Evolutionary conservation across 768 basidiomycete genomes (phyloP), one percentile per base, ranked within the genome.

Genomic region (Pisolithus orientalis): DNA sequence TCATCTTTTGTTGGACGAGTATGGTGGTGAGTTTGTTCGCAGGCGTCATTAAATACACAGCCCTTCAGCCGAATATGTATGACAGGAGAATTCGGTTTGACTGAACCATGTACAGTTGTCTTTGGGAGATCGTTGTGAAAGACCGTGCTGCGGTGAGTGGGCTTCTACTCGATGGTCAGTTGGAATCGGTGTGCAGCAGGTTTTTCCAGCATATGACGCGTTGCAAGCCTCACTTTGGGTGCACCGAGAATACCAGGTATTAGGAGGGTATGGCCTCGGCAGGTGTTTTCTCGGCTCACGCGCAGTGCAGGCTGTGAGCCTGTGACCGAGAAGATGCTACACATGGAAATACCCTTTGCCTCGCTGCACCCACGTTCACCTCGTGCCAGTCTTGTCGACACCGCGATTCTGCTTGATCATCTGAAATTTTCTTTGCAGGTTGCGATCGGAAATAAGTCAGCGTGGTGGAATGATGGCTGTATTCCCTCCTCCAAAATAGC

Each of bases 321-420:
- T 45, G 44, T 45, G 44, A 45, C 25, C n/a, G 51, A 47, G 50
- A 48, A 48, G 39, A 46, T 38, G 51, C 44, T 29, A 13, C 44
- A 53, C 48, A 39, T 37, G 53, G 49, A 38, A 57, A 48, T 49
- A 44, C 55, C 51, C 59, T 57, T 50, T 54, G 62, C 65, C 65
- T 66, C 61, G 67, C 53, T 58, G 60, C 39, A 49, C 38, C 57
- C 67, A 68, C 67, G 67, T 65, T 66, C 25, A 40, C 42, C 45
- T 47, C 51, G 55, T 61, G 60, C 57, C 61, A 67, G 65, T 63
- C 63, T 62, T 31, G 65, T 59, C 56, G 42, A 62, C 50, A 51
- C 53, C 54, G 54, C 60, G 60, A 62, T 60, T 52, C 61, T 24
- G 44, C 34, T 48, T 16, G 29, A 34, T 47, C 34, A n/a, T 54